Evolutionary conservation across 1,284 basidiomycete genomes (phyloP).

Genomic region (Papiliotrema laurentii): DNA sequence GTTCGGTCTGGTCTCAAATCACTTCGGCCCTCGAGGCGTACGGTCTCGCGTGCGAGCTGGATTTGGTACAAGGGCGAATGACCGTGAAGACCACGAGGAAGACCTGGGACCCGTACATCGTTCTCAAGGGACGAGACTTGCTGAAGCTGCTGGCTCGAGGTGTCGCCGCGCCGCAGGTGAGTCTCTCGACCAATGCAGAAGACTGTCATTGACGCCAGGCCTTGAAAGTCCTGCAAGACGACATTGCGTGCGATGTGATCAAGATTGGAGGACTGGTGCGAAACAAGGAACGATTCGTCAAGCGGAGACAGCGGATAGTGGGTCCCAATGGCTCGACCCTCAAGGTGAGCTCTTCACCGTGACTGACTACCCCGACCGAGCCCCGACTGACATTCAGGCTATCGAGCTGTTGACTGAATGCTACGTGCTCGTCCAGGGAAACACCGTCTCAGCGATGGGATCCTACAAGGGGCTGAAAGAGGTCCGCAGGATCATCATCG

Average conservation of each 20-base stretch:
- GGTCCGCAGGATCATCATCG: conserved; percentile 87
- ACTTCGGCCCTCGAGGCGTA: conserved; percentile 78
- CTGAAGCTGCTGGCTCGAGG: conserved; percentile 92
- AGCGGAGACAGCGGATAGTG: conserved; percentile 91
- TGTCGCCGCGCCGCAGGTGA: conserved; percentile 60
- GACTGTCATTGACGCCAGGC: conserved; percentile 55
- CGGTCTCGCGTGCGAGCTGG: conserved; percentile 84
- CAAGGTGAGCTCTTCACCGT: conserved; percentile 59
- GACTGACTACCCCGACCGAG: conserved; percentile 1
- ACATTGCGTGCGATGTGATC: conserved; percentile 91
- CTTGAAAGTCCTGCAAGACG: conserved; percentile 85
- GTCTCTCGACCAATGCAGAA: not conserved
- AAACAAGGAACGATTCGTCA: conserved; percentile 97
- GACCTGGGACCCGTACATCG: conserved; percentile 93
- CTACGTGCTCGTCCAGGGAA: conserved; percentile 97
- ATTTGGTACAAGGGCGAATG: conserved; percentile 96
- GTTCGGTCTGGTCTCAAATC: conserved; percentile 92
- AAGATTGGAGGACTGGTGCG: conserved; percentile 92
- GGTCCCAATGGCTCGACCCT: conserved; percentile 94
- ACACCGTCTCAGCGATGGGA: conserved; percentile 97
- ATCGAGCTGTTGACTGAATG: conserved; percentile 96
- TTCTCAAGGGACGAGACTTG: conserved; percentile 93
- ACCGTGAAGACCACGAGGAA: conserved; percentile 94
- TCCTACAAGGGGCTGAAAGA: conserved; percentile 92
- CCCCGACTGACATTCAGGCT: too few relatives aligned